Conservation (phyloP, 169 alveolate species). For the Cryptosporidium sp. region DNA sequence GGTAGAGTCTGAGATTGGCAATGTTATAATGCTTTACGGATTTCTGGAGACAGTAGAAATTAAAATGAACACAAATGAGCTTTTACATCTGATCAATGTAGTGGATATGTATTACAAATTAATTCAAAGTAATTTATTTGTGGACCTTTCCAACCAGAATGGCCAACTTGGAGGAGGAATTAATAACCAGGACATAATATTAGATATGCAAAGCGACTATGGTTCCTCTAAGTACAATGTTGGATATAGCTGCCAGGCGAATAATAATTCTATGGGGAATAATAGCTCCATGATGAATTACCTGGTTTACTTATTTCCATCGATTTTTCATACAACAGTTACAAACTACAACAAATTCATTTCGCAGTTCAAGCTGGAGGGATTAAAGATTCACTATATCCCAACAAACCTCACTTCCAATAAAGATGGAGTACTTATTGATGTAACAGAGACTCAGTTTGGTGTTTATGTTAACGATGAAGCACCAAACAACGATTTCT, state of each 20-base stretch:
- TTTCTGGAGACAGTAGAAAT: conserved; percentile 50
- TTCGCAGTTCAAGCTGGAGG: conserved; percentile 39
- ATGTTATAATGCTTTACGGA: conserved; percentile 7
- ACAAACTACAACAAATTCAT: conserved; percentile 44
- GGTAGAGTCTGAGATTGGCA: background rate
- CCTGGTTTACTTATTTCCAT: conserved; percentile 39
- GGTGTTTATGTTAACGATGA: conserved; percentile 37
- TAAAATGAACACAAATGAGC: conserved; percentile 22
- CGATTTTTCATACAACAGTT: conserved; percentile 8
- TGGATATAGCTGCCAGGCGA: conserved; percentile 9
- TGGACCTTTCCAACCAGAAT: conserved; percentile 15
- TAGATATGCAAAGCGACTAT: conserved; percentile 29
- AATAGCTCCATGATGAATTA: background rate
- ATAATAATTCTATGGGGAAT: background rate
- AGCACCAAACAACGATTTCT: conserved; percentile 14
- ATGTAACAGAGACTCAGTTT: conserved; percentile 17
- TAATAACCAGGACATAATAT: conserved; percentile 9
- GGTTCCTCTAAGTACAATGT: conserved; percentile 29
- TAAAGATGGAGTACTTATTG: conserved; percentile 42
- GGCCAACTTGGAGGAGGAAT: background rate
- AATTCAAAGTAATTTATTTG: conserved; percentile 27
- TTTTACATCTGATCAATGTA: conserved; percentile 32
- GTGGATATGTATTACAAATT: conserved; percentile 29
- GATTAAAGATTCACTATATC: conserved; percentile 44
- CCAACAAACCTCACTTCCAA: conserved; percentile 44